phyloP scores from a whole-genome alignment of 129 eudicot species.

The Smallanthus sonchifolius region DNA sequence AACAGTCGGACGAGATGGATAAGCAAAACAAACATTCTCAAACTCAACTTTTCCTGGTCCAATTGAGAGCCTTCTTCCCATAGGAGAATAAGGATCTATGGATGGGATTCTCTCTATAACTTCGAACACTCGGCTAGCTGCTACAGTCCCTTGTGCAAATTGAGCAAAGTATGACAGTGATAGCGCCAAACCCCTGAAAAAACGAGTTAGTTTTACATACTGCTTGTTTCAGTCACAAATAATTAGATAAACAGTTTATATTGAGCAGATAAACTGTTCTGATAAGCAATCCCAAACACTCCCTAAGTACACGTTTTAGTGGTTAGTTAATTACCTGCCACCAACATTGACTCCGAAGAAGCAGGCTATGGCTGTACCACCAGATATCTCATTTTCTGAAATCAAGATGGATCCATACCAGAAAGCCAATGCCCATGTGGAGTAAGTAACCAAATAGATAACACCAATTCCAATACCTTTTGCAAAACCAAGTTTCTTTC shows the following conservation, averaged over 20 bases:
- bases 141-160: conserved; percentile 85
- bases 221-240: not conserved
- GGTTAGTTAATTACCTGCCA: conserved; percentile 45
- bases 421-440: conserved; percentile 89
- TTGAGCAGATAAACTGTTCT: too few relatives aligned
- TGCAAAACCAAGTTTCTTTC: conserved; percentile 75
- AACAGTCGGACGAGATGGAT: conserved; percentile 74
- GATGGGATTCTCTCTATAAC: conserved; percentile 67
- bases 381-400: conserved; percentile 40
- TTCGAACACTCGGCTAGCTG: conserved; percentile 78
- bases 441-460: conserved; percentile 70
- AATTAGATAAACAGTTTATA: too few relatives aligned
- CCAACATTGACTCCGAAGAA: conserved; percentile 89
- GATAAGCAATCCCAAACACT: not conserved
- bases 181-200: conserved; percentile 68
- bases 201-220: not conserved
- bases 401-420: conserved; percentile 85
- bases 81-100: conserved; percentile 66
- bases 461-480: conserved; percentile 79
- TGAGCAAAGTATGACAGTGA: conserved; percentile 73
- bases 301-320: not conserved
- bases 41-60: conserved; percentile 64
- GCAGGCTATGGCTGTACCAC: conserved; percentile 81
- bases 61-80: conserved; percentile 57
- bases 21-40: conserved; percentile 52